Evolutionary conservation across 352 stramenopile genomes (phyloP).

Genomic region (Phytophthora podocarpi): DNA sequence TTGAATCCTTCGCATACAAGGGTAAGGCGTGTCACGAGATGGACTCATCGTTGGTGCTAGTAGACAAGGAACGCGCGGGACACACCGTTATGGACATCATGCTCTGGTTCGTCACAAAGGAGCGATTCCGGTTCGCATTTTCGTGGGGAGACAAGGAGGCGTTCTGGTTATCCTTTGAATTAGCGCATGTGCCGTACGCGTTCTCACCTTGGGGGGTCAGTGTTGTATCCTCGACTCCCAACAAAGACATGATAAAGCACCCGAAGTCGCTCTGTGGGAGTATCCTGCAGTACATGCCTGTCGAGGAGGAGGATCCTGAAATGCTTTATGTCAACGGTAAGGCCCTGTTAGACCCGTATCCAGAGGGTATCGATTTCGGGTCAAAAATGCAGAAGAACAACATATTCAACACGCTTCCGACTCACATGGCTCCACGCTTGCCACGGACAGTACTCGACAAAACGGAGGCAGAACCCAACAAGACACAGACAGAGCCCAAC

Average conservation of each 20-base stretch:
- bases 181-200: constrained; percentile 39
- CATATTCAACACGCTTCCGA: constrained; percentile 51
- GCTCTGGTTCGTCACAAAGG: constrained; percentile 39
- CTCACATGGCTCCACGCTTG: constrained; percentile 34
- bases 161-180: constrained; percentile 41
- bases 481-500: no score
- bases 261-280: constrained; percentile 50
- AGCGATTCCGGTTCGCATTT: constrained; percentile 35
- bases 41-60: constrained; percentile 58
- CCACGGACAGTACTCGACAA: constrained; percentile 21
- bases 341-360: constrained; percentile 28
- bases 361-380: constrained; percentile 33
- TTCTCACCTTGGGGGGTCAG: constrained; percentile 49
- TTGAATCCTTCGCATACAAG: constrained; percentile 48
- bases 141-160: constrained; percentile 38
- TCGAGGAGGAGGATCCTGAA: constrained; percentile 6
- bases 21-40: constrained; percentile 60
- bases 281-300: constrained; percentile 28
- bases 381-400: constrained; percentile 36
- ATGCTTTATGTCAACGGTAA: constrained; percentile 37
- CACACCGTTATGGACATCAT: constrained; percentile 37
- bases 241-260: constrained; percentile 44
- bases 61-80: constrained; percentile 33
- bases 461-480: no score
- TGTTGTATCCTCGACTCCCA: constrained; percentile 40